A percentile compares a stretch with the other conserved stretches of the same genome.
These are phyloP conservation scores for Lactifluus echinatus DNA, from an alignment of 768 basidiomycete genomes.

Conservation along the genomic window DNA sequence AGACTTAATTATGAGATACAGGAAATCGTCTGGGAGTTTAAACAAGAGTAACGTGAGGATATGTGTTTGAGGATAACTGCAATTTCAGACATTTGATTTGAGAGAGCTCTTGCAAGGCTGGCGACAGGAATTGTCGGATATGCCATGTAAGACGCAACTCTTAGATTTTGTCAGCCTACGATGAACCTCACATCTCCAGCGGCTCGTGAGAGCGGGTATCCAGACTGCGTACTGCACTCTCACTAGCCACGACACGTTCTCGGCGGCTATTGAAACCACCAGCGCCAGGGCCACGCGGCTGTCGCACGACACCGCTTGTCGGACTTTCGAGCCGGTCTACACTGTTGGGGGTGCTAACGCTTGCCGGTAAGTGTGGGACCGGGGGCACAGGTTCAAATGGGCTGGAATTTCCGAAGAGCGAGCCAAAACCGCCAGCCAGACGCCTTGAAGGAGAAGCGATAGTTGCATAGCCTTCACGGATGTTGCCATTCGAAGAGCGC, in stretches of 20 bases:
- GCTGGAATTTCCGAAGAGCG: constrained; percentile 49
- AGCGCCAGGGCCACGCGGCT: constrained; percentile 76
- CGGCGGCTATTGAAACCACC: constrained; percentile 63
- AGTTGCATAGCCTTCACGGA: constrained; percentile 78
- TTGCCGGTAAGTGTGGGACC: constrained; percentile 68
- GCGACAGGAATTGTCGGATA: constrained; percentile 1
- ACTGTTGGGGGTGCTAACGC: constrained; percentile 39
- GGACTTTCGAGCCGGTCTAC: constrained; percentile 31
- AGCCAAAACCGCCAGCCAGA: constrained; percentile 59
- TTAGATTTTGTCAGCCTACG: neutral
- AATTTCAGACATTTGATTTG: constrained; percentile 6
- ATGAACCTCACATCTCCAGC: constrained; percentile 38
- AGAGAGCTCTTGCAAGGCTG: neutral
- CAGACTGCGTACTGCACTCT: constrained; percentile 54
- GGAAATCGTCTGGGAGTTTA: constrained; percentile 13
- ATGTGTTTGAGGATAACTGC: constrained; percentile 7
- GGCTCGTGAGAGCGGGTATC: constrained; percentile 84
- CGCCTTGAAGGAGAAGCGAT: constrained; percentile 78
- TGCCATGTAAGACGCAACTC: neutral
- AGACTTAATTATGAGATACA: constrained; percentile 19
- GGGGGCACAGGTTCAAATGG: constrained; percentile 52
- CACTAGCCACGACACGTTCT: constrained; percentile 32
- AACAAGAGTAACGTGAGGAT: constrained; percentile 11
- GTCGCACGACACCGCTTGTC: constrained; percentile 56
- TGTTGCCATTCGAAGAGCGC: constrained; percentile 82